A percentile compares a stretch with the other conserved stretches of the same genome.
Conservation (phyloP, 2,329 filamentous ascomycete species). For the Aspergillus nomiae region DNA sequence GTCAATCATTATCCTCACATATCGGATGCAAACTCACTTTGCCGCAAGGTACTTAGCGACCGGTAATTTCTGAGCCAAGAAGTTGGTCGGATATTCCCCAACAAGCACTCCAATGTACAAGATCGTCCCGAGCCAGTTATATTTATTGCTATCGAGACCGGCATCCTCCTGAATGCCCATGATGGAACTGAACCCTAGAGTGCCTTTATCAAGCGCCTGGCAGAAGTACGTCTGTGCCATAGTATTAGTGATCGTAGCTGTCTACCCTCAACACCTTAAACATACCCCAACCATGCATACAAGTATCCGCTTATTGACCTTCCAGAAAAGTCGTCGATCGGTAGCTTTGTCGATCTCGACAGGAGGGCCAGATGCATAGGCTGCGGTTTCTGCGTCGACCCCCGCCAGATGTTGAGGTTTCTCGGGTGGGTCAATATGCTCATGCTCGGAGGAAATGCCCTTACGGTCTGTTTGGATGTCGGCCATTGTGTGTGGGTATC, state of each 20-base stretch:
- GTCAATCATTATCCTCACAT: not conserved
- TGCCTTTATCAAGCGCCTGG: conserved; percentile 26
- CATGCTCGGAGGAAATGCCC: not conserved
- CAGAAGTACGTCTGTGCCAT: conserved; percentile 20
- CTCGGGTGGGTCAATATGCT: conserved; percentile 1
- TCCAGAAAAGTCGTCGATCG: conserved; percentile 20
- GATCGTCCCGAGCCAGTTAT: conserved; percentile 51
- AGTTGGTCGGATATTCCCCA: conserved; percentile 54
- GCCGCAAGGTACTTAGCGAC: conserved; percentile 51
- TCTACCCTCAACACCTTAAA: not conserved
- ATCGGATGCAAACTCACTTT: conserved; percentile 28
- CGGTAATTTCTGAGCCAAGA: conserved; percentile 52
- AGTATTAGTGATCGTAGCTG: not conserved
- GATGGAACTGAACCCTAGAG: conserved; percentile 24
- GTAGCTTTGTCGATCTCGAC: conserved; percentile 20
- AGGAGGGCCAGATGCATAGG: not conserved
- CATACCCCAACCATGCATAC: not conserved
- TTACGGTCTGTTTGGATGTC: not conserved
- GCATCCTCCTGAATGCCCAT: conserved; percentile 30
- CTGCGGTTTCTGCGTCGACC: not conserved
- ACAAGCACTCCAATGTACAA: conserved; percentile 54
- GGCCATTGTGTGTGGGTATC: not conserved
- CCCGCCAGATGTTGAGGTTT: not conserved
- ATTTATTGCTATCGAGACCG: conserved; percentile 39
- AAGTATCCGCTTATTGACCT: conserved; percentile 19